Evolutionary conservation across 495 filamentous ascomycete species (phyloP).

Genomic region (Clohesyomyces aquaticus): DNA sequence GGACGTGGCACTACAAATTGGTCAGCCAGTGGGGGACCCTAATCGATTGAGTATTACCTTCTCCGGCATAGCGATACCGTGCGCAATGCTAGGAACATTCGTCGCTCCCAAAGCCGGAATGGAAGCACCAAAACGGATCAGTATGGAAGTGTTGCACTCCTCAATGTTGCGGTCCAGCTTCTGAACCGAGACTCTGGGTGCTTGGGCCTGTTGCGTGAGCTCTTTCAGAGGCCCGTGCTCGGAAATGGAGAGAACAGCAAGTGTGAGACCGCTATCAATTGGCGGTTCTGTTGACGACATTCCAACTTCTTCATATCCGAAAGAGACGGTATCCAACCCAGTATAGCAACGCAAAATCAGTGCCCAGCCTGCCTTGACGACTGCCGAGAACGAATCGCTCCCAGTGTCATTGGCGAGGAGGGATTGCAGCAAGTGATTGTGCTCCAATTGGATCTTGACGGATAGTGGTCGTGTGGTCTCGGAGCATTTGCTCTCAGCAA

Average conservation of each 20-base stretch:
- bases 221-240: conserved; percentile 14
- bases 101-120: not conserved
- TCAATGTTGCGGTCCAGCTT: not conserved
- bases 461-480: conserved; percentile 24
- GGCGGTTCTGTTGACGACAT: conserved; percentile 49
- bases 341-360: conserved; percentile 56
- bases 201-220: conserved; percentile 7
- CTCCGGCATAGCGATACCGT: conserved; percentile 22
- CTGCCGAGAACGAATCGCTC: conserved; percentile 54
- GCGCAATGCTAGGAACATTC: not conserved
- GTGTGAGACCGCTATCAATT: not conserved
- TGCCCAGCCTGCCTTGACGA: conserved; percentile 59
- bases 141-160: conserved; percentile 25
- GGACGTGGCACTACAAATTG: conserved; percentile 49
- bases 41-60: conserved; percentile 13
- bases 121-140: conserved; percentile 20
- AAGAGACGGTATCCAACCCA: conserved; percentile 56
- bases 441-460: conserved; percentile 22
- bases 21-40: not conserved
- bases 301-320: conserved; percentile 58
- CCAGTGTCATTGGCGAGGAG: conserved; percentile 39
- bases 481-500: not conserved
- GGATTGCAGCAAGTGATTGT: conserved; percentile 10
- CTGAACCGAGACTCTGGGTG: not conserved
- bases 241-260: conserved; percentile 3